Conservation (phyloP, 108 stramenopile species). For the Skeletonema costatum region DNA sequence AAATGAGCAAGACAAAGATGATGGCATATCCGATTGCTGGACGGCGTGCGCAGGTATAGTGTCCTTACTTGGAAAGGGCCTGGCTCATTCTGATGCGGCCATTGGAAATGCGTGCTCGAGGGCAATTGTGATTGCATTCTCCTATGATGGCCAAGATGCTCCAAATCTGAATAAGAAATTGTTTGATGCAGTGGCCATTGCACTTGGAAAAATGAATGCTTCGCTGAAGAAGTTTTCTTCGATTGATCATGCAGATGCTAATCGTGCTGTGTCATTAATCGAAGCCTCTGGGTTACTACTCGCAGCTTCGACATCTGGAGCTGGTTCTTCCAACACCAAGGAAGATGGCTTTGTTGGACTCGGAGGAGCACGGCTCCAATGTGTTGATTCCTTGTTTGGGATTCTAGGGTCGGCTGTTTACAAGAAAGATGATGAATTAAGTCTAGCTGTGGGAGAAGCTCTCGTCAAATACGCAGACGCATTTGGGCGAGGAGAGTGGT, state of each 20-base stretch:
- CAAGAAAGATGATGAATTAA: constrained; percentile 78
- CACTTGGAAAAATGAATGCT: constrained; percentile 35
- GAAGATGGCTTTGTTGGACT: constrained; percentile 26
- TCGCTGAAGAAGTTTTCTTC: constrained; percentile 60
- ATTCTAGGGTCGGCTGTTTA: constrained; percentile 68
- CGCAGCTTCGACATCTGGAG: constrained; percentile 59
- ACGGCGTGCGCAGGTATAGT: constrained; percentile 34
- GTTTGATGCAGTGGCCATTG: constrained; percentile 39
- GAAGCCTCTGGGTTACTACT: constrained; percentile 63
- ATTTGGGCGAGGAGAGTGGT: constrained; percentile 42
- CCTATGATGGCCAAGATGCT: constrained; percentile 56
- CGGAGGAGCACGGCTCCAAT: constrained; percentile 51
- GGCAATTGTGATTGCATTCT: constrained; percentile 61
- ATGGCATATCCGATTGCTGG: constrained; percentile 36
- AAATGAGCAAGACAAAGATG: background rate
- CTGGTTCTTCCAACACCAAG: constrained; percentile 20
- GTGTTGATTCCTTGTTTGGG: constrained; percentile 63
- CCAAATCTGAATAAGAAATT: constrained; percentile 51
- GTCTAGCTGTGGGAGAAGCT: constrained; percentile 76
- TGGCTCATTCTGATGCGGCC: constrained; percentile 54
- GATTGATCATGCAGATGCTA: constrained; percentile 65
- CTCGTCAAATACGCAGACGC: constrained; percentile 65
- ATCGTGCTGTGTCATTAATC: constrained; percentile 49
- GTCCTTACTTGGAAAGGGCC: constrained; percentile 54
- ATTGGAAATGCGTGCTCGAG: constrained; percentile 70